Base-by-base conservation (phyloP, 164 flowering plant species). In the Stephania yunnanensis region DNA sequence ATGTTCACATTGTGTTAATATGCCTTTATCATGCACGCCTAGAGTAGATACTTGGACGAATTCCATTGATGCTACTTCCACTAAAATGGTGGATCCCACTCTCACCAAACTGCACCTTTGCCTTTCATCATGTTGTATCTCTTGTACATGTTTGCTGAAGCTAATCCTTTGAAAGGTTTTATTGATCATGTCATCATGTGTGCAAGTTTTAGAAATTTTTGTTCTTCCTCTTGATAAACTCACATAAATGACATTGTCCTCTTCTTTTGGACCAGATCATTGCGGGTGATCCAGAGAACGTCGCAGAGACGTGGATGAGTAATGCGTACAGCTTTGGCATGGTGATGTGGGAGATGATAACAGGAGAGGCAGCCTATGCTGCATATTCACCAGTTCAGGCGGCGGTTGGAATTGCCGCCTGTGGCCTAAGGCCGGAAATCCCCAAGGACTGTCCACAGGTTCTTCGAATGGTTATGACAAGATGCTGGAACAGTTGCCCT, bases 331-430 rank as follows among this genome's bases (percentile, higher is more conserved):
- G 99, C 77, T 92, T 85, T 58, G 99, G 97, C 46, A 95, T 95
- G 99, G 86, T 93, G 46, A 42, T 95, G 2, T 95, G 99, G 99
- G 99, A 95, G 86, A 89, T 91, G 93, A 85, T 95, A 70, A 87
- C 97, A 5, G 95, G 97, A 46, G 94, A 93, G 81, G 89, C 90
- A 46, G 97, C 99, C 6, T 95, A 95, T 79, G 77, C 87, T 17
- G 79, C 95, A 6, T 90, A 68, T 78, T 95, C 99, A 31, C 99
- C 99, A 0, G 97, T 95, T 74, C 99, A 95, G 75, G 99, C 97
- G 25, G 97, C 99, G 0, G 99, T 95, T 1, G 99, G 97, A 6
- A 93, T 95, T 61, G 99, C 99, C 10, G 97, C 99, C 15, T 91
- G 97, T 80, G 97, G 99, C 4, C 89, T 95, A 52, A 84, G 99